A percentile compares a stretch with the other conserved stretches of the same genome.
phyloP scores from a whole-genome alignment of 1,284 basidiomycete genomes.

The Austroboletus novae-zelandiae region DNA sequence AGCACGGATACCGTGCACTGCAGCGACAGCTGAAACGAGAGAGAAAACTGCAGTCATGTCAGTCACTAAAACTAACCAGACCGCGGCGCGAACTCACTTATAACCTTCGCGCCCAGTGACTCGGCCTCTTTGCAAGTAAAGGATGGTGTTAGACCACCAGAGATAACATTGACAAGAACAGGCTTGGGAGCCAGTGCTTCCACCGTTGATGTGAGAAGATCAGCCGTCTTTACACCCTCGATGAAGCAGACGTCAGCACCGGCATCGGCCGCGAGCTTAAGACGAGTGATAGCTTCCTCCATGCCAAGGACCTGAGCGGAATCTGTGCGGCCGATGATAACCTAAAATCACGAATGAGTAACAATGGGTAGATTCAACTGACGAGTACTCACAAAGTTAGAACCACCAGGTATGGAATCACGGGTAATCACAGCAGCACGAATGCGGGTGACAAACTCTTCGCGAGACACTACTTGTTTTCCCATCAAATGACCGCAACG shows the following conservation, averaged over 20 bases:
- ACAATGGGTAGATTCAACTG: neutral
- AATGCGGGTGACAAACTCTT: conserved; percentile 74
- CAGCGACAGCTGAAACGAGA: conserved; percentile 68
- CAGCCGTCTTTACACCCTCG: conserved; percentile 72
- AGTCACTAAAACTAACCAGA: neutral
- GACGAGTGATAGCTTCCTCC: conserved; percentile 72
- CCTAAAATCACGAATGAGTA: conserved; percentile 32
- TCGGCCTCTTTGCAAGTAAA: conserved; percentile 70
- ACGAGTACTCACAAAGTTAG: conserved; percentile 53
- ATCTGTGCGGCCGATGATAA: conserved; percentile 82
- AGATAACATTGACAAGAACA: conserved; percentile 75
- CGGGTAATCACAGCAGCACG: conserved; percentile 74
- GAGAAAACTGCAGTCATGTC: conserved; percentile 51
- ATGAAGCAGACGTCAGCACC: conserved; percentile 86
- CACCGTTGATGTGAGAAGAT: conserved; percentile 64
- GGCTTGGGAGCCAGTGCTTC: conserved; percentile 68
- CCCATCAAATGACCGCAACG: conserved; percentile 80
- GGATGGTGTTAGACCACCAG: conserved; percentile 71
- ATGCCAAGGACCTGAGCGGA: conserved; percentile 77
- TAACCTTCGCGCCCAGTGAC: conserved; percentile 68
- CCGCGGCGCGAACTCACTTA: conserved; percentile 46
- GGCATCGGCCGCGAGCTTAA: conserved; percentile 69
- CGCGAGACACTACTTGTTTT: conserved; percentile 72
- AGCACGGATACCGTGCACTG: conserved; percentile 67
- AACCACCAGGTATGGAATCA: conserved; percentile 66